Conservation (phyloP, 2,329 filamentous ascomycete genomes). For the Neocucurbitaria cava region DNA sequence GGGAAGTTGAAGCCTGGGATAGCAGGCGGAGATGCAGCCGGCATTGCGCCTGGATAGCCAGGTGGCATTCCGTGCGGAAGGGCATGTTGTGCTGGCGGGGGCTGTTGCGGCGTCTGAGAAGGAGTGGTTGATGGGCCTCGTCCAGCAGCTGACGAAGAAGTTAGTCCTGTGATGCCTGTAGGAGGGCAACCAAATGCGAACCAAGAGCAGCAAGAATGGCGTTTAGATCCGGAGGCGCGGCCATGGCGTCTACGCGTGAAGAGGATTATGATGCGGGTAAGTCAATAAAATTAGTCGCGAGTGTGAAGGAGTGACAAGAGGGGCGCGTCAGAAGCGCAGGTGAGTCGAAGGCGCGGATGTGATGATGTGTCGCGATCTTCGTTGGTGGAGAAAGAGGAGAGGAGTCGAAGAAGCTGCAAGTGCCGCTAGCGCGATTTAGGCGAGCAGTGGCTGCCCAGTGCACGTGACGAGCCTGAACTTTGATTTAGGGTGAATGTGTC, state of each 20-base stretch:
- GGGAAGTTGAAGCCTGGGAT: conserved; percentile 62
- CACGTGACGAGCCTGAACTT: background rate
- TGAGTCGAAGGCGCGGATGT: conserved; percentile 11
- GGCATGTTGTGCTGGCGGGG: conserved; percentile 48
- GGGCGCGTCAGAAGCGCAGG: conserved; percentile 1
- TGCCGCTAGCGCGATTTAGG: background rate
- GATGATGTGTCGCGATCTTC: conserved; percentile 21
- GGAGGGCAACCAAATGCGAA: conserved; percentile 22
- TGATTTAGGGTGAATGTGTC: background rate
- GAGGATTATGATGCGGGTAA: too few relatives aligned
- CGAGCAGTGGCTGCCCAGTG: background rate
- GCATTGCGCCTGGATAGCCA: conserved; percentile 53
- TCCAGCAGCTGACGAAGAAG: conserved; percentile 51
- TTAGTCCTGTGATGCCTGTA: conserved; percentile 10
- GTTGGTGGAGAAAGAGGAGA: conserved; percentile 22
- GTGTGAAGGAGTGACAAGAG: background rate
- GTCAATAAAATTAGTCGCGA: conserved; percentile 1
- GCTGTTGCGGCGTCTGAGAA: conserved; percentile 54
- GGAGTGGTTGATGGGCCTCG: conserved; percentile 55
- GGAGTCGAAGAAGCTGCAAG: background rate
- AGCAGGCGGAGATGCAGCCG: conserved; percentile 50
- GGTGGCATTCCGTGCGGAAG: conserved; percentile 53
- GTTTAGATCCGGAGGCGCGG: conserved; percentile 47
- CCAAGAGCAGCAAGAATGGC: conserved; percentile 49
- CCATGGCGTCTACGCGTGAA: conserved; percentile 39